Percentiles rank a stretch among this genome's conserved stretches.
These are phyloP conservation scores for Magnaporthiopsis rhizophila DNA, from an alignment of 2,329 filamentous ascomycete species.

Conservation along the genomic window DNA sequence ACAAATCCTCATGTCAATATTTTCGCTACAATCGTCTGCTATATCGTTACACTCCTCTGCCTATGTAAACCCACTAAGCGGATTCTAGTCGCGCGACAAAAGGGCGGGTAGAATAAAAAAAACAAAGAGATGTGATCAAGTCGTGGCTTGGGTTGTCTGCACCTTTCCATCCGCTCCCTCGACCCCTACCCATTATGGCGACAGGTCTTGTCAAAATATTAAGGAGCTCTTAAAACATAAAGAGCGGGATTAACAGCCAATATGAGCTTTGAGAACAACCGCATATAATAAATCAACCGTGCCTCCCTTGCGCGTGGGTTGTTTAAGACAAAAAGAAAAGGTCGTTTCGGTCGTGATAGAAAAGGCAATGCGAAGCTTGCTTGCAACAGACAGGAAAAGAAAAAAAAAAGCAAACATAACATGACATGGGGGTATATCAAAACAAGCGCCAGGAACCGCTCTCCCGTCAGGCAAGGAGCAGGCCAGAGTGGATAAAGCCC, in stretches of 20 bases:
- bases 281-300: background rate
- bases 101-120: background rate
- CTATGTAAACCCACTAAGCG: too few species aligned
- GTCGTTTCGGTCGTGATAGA: background rate
- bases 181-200: too few species aligned
- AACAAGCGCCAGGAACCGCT: constrained; percentile 1
- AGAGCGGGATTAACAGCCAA: background rate
- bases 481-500: background rate
- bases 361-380: background rate
- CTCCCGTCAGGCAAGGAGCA: background rate
- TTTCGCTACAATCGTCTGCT: too few species aligned
- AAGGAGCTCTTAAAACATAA: background rate
- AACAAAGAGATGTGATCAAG: background rate
- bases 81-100: too few species aligned
- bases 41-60: too few species aligned
- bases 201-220: background rate
- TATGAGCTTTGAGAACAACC: background rate
- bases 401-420: background rate
- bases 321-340: background rate
- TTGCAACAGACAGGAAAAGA: background rate
- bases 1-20: too few species aligned
- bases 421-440: constrained; percentile 3
- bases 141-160: background rate
- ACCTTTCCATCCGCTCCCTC: too few species aligned
- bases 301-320: background rate